phyloP scores from a whole-genome alignment of 106 monocot species.

The Gastrodia elata region DNA sequence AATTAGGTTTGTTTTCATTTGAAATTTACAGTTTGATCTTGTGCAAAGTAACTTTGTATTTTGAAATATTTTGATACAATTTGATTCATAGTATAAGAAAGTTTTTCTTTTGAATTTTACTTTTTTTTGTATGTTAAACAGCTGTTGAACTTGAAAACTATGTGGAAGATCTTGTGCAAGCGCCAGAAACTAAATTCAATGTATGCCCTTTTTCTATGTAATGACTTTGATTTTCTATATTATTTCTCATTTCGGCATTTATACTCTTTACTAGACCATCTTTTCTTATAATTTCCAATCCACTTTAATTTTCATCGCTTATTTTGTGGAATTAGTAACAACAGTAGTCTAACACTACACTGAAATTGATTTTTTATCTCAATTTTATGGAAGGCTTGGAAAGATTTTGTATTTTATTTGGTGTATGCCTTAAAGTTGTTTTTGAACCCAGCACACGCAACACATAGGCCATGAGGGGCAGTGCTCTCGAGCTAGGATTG shows the following conservation, averaged over 20 bases:
- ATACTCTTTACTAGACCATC: not conserved
- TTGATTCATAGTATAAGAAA: not conserved
- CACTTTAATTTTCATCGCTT: not conserved
- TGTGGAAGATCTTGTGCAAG: slow-evolving; percentile 57
- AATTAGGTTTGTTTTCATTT: slow-evolving; percentile 14
- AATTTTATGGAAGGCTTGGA: not conserved
- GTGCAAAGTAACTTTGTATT: not conserved
- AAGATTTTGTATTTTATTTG: not conserved
- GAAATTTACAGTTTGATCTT: not conserved
- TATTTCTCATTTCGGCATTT: not conserved
- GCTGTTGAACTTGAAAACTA: slow-evolving; percentile 76
- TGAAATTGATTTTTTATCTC: not conserved
- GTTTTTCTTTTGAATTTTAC: not conserved
- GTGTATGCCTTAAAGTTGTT: not conserved
- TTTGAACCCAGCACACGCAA: slow-evolving; percentile 31
- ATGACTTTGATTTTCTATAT: not conserved
- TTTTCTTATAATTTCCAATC: not conserved
- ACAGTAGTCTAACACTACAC: not conserved
- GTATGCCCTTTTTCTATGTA: slow-evolving; percentile 28
- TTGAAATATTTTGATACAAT: not conserved
- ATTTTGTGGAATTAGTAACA: not conserved
- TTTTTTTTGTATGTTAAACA: slow-evolving; percentile 27
- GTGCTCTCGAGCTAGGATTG: too few species aligned
- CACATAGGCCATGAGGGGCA: too few species aligned
- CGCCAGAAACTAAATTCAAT: slow-evolving; percentile 59